Evolutionary conservation across 805 yeast genomes (phyloP).

Genomic region (Candida silvatica): DNA sequence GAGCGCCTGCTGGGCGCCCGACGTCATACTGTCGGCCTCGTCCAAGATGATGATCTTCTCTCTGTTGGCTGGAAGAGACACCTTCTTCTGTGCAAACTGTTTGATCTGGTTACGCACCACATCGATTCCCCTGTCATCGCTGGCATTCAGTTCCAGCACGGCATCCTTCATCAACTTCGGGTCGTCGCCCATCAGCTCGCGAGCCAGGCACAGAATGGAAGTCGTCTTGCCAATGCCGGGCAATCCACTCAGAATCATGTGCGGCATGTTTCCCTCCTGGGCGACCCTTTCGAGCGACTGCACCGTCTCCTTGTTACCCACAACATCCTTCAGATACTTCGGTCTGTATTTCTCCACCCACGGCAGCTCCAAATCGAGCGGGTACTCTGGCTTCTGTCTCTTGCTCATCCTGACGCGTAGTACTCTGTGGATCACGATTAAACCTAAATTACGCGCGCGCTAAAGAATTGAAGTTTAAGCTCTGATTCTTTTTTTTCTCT

Average conservation of each 20-base stretch:
- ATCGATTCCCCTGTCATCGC: conserved; percentile 96
- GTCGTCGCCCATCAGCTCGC: conserved; percentile 66
- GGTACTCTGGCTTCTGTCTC: too few species aligned
- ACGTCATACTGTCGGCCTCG: conserved; percentile 97
- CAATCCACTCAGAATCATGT: conserved; percentile 86
- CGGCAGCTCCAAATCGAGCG: conserved; percentile 25
- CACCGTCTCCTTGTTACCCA: conserved; percentile 88
- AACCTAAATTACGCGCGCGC: too few species aligned
- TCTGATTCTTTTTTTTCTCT: too few species aligned
- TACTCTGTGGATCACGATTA: too few species aligned
- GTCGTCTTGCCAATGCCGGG: conserved; percentile 99
- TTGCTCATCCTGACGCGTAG: too few species aligned
- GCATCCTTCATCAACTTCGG: conserved; percentile 44
- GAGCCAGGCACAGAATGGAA: conserved; percentile 82
- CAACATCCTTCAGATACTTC: conserved; percentile 66
- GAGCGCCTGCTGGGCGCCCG: conserved; percentile 92
- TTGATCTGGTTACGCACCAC: conserved; percentile 91
- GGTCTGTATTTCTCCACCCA: conserved; percentile 97
- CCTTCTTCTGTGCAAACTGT: conserved; percentile 92
- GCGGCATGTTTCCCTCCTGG: conserved; percentile 93
- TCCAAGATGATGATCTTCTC: conserved; percentile 91
- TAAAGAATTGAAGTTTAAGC: too few species aligned
- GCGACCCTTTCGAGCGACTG: conserved; percentile 80
- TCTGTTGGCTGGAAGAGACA: conserved; percentile 76
- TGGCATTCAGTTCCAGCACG: conserved; percentile 87